Conservation (phyloP, 352 stramenopile genomes). For the Elongisporangium prolatum region DNA sequence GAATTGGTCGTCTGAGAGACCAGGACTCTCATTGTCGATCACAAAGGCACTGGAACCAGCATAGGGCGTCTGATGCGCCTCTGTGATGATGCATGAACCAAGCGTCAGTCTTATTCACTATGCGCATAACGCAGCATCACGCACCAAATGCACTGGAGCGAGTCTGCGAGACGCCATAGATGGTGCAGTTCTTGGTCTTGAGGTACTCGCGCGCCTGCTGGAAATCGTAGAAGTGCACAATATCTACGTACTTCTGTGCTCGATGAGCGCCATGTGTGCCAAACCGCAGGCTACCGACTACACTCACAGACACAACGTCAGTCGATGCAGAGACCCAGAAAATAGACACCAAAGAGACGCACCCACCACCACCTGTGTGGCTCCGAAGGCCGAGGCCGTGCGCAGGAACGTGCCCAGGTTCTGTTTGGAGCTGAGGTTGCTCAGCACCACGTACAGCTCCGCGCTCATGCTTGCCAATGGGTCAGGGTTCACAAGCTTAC, state of each 20-base stretch:
- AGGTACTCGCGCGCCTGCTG: slow-evolving; percentile 53
- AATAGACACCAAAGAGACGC: slow-evolving; percentile 5
- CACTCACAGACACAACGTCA: neutral
- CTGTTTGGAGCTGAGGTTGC: slow-evolving; percentile 64
- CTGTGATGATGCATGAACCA: slow-evolving; percentile 19
- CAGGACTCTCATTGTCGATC: slow-evolving; percentile 66
- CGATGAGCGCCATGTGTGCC: slow-evolving; percentile 71
- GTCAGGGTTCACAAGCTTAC: slow-evolving; percentile 1
- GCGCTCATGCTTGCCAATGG: slow-evolving; percentile 7
- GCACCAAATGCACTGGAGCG: slow-evolving; percentile 22
- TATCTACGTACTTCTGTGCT: slow-evolving; percentile 77
- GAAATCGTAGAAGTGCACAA: slow-evolving; percentile 72
- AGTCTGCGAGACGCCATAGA: slow-evolving; percentile 44
- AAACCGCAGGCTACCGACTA: slow-evolving; percentile 74
- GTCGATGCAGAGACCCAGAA: neutral
- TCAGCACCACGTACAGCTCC: slow-evolving; percentile 70
- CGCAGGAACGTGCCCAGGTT: slow-evolving; percentile 78
- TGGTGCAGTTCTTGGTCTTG: slow-evolving; percentile 44
- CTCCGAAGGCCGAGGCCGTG: slow-evolving; percentile 68
- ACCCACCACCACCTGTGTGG: slow-evolving; percentile 74
- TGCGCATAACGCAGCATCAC: slow-evolving; percentile 5
- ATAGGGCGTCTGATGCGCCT: slow-evolving; percentile 40
- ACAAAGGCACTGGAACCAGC: slow-evolving; percentile 61
- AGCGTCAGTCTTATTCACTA: neutral
- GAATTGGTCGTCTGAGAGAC: slow-evolving; percentile 48